Evolutionary conservation across 2,329 filamentous ascomycete species (phyloP).

Genomic region (Aspergillus aculeatus): DNA sequence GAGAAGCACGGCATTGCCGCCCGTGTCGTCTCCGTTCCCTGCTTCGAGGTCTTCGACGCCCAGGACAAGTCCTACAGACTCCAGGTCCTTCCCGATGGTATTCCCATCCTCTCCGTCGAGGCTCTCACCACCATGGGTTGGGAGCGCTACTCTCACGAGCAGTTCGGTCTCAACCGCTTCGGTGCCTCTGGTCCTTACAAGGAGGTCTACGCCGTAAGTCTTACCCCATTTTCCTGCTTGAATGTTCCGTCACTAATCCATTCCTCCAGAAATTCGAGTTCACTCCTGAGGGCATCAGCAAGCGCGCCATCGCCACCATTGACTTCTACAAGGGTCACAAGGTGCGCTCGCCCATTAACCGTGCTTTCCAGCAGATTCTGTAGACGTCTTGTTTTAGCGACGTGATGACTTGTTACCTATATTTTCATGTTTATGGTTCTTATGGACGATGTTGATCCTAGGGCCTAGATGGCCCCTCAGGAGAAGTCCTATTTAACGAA

Average conservation of each 20-base stretch:
- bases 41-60: constrained; percentile 93
- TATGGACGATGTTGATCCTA: constrained; percentile 25
- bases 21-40: constrained; percentile 92
- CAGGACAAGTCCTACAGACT: constrained; percentile 95
- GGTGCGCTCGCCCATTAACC: constrained; percentile 92
- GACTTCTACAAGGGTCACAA: constrained; percentile 98
- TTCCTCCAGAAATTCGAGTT: constrained; percentile 88
- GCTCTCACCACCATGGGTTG: constrained; percentile 96
- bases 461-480: constrained; percentile 2
- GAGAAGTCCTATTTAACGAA: constrained; percentile 22
- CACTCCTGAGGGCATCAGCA: constrained; percentile 92
- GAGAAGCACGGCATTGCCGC: constrained; percentile 85
- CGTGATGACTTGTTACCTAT: constrained; percentile 19
- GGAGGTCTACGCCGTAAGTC: constrained; percentile 86
- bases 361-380: constrained; percentile 95
- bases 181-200: constrained; percentile 96
- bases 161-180: constrained; percentile 98
- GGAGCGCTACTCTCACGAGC: constrained; percentile 99
- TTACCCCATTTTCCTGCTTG: neutral
- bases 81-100: constrained; percentile 86
- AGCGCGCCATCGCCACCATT: constrained; percentile 87
- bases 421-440: constrained; percentile 27
- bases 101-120: constrained; percentile 90
- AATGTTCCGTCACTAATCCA: constrained; percentile 8
- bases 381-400: constrained; percentile 51